Conservation (phyloP, 257 asterid species). For the Striga asiatica region DNA sequence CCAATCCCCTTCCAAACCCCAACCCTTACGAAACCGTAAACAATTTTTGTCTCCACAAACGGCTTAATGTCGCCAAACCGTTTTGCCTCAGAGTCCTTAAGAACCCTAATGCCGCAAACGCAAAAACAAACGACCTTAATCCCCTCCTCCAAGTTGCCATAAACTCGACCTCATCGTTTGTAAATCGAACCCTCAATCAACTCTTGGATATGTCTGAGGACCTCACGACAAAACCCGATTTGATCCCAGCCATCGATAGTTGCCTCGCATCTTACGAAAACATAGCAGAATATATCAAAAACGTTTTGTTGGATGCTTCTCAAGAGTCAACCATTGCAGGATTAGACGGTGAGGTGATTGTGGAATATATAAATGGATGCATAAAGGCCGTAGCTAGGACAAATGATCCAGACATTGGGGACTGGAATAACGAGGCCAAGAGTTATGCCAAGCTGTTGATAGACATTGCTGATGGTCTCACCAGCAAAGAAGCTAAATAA, state of each 20-base stretch:
- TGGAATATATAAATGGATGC: constrained; percentile 5
- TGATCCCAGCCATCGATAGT: background rate
- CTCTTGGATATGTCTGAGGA: constrained; percentile 5
- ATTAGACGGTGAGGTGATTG: constrained; percentile 18
- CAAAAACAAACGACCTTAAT: constrained; percentile 7
- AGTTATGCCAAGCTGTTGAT: constrained; percentile 13
- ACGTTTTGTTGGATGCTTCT: constrained; percentile 14
- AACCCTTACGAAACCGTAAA: constrained; percentile 18
- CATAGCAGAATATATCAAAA: constrained; percentile 14
- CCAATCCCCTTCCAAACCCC: too few species aligned
- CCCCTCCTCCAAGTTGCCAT: constrained; percentile 22
- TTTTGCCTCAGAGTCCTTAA: constrained; percentile 27
- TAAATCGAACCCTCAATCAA: constrained; percentile 7
- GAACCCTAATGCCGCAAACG: constrained; percentile 4
- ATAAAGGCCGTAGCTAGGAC: background rate
- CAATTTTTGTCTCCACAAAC: constrained; percentile 19
- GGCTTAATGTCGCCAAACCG: constrained; percentile 17
- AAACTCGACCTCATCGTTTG: constrained; percentile 13
- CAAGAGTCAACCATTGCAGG: constrained; percentile 19
- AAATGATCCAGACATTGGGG: background rate
- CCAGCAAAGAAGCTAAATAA: background rate
- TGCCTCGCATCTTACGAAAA: constrained; percentile 20
- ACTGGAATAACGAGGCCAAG: constrained; percentile 15
- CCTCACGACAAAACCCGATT: background rate
- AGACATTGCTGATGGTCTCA: constrained; percentile 17